Base-by-base conservation (phyloP, 2,329 filamentous ascomycete genomes). In the Elsinoe ampelina region DNA sequence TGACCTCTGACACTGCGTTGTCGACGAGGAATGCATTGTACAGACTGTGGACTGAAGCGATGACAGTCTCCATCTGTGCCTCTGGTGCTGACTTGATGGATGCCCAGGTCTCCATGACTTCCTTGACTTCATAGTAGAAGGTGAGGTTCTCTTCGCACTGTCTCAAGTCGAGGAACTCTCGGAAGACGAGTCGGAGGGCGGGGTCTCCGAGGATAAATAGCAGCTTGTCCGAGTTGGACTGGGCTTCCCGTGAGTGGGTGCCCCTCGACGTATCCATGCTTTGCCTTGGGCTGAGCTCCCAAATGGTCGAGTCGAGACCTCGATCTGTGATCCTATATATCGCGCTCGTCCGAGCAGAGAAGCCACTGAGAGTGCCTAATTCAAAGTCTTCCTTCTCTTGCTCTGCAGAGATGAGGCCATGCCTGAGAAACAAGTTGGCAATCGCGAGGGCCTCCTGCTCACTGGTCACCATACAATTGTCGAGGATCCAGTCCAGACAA, bases 21-120 rank as follows among this genome's bases (percentile, higher is more conserved):
- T 45, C 41, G 19, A 45, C 26, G 19, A 45, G 17, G 41, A 45
- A 45, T 19, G 41, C 41, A 45, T 45, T 45, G 41, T 45, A 45
- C 10, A 45, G 41, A 30, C 41, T 45, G 41, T 45, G 41, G 5
- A 45, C 26, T 12, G 41, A 2, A 10, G 41, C 41, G 19, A 45
- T 45, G 7, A 45, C 41, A n/a, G 41, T 45, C 17, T 45, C 41
- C 41, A 45, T 45, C 19, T 45, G 41, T 22, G 41, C 41, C 41
- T 45, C 41, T 26, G 41, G 41, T 12, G 41, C 41, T n/a, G 41
- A 13, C 13, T 45, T 45, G 19, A 45, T 45, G 19, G 19, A 22
- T 13, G 41, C 20, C 41, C 41, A 45, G 13, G 41, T 45, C 19
- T 45, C 41, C 41, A 45, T 45, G 11, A 45, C 41, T 8, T 45